Base-by-base conservation (phyloP, 805 yeast genomes). In the Spathaspora arborariae region DNA sequence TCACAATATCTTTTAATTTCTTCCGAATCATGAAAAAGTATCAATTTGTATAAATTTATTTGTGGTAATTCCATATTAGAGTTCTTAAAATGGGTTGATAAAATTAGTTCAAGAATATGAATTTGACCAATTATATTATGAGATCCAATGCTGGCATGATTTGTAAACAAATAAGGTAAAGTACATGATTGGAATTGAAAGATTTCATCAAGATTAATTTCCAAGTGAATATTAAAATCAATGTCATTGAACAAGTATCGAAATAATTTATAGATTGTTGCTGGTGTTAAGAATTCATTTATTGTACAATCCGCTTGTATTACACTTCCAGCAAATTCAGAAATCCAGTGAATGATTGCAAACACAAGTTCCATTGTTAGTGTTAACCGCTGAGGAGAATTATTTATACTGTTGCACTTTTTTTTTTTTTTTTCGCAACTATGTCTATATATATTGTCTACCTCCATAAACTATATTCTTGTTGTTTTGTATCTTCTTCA, bases 391-490 rank as follows among this genome's bases (percentile, higher is more conserved):
- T 5, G 11, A 24, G 11, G 27, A 24, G 8, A 24, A 24, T n/a
- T n/a, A n/a, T n/a, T n/a, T n/a, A n/a, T n/a, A n/a, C n/a, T n/a
- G n/a, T n/a, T n/a, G n/a, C n/a, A n/a, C n/a, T n/a, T n/a, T n/a
- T n/a, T n/a, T 24, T 5, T 4, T 4, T 24, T 24, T 24, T 24
- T 24, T 8, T 24, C 11, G 27, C 27, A 24, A 13, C 27, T 24
- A 24, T 10, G 38, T 35, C 9, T 2, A 9, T 18, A 35, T 18
- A 35, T 20, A 39, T 41, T n/a, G 30, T 10, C 45, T 50, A 67
- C 39, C 72, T 51, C 73, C 73, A 68, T 16, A 68, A 55, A 45
- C 64, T 60, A 51, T 63, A 68, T 47, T 66, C 70, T 49, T 68
- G 72, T 19, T 60, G 70, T 41, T 59, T 67, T 5, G 63, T 56